Percentiles rank a stretch among this genome's conserved stretches.
Evolutionary conservation across 768 basidiomycete species (phyloP).

Genomic region (Saitozyma podzolica): DNA sequence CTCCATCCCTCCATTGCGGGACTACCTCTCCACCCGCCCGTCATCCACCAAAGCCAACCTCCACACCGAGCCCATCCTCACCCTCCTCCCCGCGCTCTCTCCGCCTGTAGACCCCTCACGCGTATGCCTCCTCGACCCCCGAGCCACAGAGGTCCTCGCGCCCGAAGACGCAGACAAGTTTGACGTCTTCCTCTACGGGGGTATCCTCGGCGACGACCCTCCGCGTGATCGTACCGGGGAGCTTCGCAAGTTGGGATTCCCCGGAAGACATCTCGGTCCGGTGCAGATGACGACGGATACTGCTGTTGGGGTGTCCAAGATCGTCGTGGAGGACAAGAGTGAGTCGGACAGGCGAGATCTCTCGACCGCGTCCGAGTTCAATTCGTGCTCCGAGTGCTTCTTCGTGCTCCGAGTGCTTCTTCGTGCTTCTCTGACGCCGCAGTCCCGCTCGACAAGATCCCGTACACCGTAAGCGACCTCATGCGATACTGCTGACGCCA

Average conservation of each 20-base stretch:
- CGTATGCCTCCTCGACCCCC: conserved; percentile 93
- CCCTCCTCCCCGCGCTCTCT: conserved; percentile 38
- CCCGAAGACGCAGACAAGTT: conserved; percentile 79
- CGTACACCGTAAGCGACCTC: conserved; percentile 36
- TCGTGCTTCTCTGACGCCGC: neutral
- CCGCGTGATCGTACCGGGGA: conserved; percentile 90
- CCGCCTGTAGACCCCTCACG: conserved; percentile 59
- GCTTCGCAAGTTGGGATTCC: conserved; percentile 81
- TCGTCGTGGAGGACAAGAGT: conserved; percentile 73
- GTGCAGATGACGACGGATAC: conserved; percentile 99
- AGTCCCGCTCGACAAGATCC: conserved; percentile 69
- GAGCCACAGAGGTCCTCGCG: conserved; percentile 66
- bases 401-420: neutral
- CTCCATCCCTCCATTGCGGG: conserved; percentile 62
- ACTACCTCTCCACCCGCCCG: conserved; percentile 42
- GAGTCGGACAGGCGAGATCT: conserved; percentile 16
- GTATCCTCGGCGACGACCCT: conserved; percentile 80
- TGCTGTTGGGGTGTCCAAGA: conserved; percentile 84
- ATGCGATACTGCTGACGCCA: conserved; percentile 45
- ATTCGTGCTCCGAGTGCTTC: neutral
- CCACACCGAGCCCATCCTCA: conserved; percentile 54
- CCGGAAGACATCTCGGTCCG: conserved; percentile 76
- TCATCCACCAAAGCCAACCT: conserved; percentile 56
- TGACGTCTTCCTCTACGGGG: conserved; percentile 85
- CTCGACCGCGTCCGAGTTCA: neutral